These are phyloP conservation scores for Fusarium algeriense DNA, from an alignment of 2,329 filamentous ascomycete species.

Conservation along the genomic window DNA sequence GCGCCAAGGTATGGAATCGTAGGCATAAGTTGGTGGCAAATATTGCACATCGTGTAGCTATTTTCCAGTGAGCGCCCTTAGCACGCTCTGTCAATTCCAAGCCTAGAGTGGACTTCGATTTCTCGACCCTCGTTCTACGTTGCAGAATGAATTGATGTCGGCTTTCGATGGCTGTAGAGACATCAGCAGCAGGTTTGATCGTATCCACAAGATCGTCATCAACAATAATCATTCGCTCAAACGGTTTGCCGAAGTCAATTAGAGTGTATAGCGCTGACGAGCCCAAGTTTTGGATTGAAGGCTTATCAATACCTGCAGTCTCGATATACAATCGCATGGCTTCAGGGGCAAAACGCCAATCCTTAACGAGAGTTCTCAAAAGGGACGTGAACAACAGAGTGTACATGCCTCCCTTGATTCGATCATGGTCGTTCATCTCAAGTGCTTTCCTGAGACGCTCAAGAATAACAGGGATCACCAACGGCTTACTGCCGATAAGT, in stretches of 20 bases:
- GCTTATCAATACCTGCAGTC: conserved; percentile 90
- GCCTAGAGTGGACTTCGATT: conserved; percentile 83
- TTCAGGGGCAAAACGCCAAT: conserved; percentile 96
- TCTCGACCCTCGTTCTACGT: conserved; percentile 82
- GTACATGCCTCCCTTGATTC: conserved; percentile 95
- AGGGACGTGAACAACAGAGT: conserved; percentile 90
- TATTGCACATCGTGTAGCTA: conserved; percentile 87
- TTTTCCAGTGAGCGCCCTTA: conserved; percentile 92
- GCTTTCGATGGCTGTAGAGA: conserved; percentile 67
- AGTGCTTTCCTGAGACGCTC: conserved; percentile 83
- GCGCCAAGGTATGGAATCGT: conserved; percentile 89
- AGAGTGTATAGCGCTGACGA: conserved; percentile 85
- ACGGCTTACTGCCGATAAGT: conserved; percentile 85
- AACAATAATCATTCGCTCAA: conserved; percentile 87
- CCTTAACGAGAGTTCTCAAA: conserved; percentile 85
- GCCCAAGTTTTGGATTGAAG: conserved; percentile 91
- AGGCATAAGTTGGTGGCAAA: conserved; percentile 92
- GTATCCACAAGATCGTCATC: conserved; percentile 77
- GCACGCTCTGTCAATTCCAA: conserved; percentile 84
- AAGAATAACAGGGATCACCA: conserved; percentile 91
- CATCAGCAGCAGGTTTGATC: conserved; percentile 77
- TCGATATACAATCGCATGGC: conserved; percentile 91
- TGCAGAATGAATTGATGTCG: conserved; percentile 79
- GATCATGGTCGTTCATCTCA: conserved; percentile 82
- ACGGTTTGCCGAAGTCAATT: conserved; percentile 89